Percentiles rank a stretch among this genome's conserved stretches.
These are phyloP conservation scores for Didymella segeticola DNA, from an alignment of 2,329 filamentous ascomycete genomes.

Conservation along the genomic window DNA sequence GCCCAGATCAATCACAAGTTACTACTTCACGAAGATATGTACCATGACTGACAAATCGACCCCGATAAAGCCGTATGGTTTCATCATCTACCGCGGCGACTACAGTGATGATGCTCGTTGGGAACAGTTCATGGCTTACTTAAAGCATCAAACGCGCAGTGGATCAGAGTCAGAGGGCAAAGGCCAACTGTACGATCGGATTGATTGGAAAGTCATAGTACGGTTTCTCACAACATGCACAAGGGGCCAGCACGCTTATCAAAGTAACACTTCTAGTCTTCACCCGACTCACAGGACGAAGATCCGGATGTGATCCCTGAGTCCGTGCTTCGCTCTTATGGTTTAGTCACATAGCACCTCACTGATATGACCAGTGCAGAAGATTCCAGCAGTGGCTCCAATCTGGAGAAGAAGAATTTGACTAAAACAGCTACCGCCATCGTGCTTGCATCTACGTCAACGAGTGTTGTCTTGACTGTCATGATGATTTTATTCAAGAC, in stretches of 20 bases:
- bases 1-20: not conserved
- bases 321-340: not conserved
- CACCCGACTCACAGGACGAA: not conserved
- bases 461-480: conserved; percentile 1
- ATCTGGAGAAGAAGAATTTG: conserved; percentile 2
- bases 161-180: not conserved
- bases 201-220: conserved; percentile 15
- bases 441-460: conserved; percentile 1
- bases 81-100: conserved; percentile 8
- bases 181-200: conserved; percentile 1
- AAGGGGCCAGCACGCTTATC: not conserved
- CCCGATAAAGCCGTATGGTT: conserved; percentile 4
- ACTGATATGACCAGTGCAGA: conserved; percentile 3
- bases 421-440: not conserved
- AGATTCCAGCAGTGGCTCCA: conserved; percentile 1
- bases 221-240: not conserved
- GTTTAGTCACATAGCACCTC: not conserved
- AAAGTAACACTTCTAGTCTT: not conserved
- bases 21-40: not conserved
- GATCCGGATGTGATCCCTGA: not conserved
- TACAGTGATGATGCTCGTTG: conserved; percentile 4
- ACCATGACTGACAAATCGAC: not conserved
- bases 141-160: conserved; percentile 6
- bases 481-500: conserved; percentile 2
- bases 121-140: conserved; percentile 10